phyloP scores from a whole-genome alignment of 176 grass and related monocot genomes.

The Rhynchospora breviuscula region DNA sequence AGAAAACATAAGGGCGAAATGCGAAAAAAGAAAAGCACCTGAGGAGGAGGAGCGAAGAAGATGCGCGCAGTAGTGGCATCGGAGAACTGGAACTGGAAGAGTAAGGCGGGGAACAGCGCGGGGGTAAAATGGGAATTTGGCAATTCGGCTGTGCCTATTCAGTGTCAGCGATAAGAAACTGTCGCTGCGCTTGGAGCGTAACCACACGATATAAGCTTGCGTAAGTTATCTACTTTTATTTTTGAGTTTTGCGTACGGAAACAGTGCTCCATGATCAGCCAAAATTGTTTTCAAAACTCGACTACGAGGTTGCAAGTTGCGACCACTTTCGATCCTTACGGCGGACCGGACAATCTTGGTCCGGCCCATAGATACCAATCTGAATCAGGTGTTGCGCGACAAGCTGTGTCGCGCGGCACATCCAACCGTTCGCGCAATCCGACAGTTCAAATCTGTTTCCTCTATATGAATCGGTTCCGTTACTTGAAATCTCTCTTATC shows the following conservation, averaged over 20 bases:
- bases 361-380: too few species aligned
- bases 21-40: constrained; percentile 30
- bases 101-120: not conserved
- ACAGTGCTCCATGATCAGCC: not conserved
- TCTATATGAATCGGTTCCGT: too few species aligned
- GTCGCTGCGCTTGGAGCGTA: not conserved
- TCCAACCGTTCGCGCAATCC: too few species aligned
- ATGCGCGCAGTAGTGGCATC: constrained; percentile 38
- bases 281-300: not conserved
- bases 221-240: not conserved
- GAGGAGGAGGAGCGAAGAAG: constrained; percentile 36
- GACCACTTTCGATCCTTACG: too few species aligned
- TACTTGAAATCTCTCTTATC: too few species aligned
- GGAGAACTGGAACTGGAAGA: constrained; percentile 17
- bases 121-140: constrained; percentile 5
- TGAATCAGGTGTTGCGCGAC: too few species aligned
- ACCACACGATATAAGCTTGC: not conserved
- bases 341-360: too few species aligned
- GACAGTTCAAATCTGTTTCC: too few species aligned
- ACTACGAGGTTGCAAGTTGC: too few species aligned
- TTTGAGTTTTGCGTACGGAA: not conserved
- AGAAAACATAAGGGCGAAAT: constrained; percentile 13
- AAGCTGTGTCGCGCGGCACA: too few species aligned
- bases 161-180: not conserved
- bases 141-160: not conserved